Base-by-base conservation (phyloP, 345 rosid genomes). In the Lepidium sativum region DNA sequence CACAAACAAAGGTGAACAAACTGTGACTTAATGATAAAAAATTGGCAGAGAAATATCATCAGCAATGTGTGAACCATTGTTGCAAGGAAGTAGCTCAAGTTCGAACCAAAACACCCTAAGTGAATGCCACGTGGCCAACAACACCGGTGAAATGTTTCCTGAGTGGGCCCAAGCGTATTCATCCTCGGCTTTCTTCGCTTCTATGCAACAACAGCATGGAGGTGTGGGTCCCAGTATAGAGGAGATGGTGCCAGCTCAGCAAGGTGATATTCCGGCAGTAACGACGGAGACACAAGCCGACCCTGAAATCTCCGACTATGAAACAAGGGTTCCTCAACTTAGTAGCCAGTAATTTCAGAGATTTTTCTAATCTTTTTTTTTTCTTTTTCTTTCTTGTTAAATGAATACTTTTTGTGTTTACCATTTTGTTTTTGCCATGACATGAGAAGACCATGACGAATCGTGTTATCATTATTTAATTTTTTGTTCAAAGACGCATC, bases 121-220 rank as follows among this genome's bases (percentile, higher is more conserved):
- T 20, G 83, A 86, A 32, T 81, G 81, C 9, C 82, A 78, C 31
- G 76, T 79, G 5, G 9, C 78, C 1, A 80, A 76, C 52, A 78
- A 72, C 5, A 71, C 25, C 0, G 75, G 75, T 1, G 76, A 72
- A 25, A 41, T 72, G 76, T 76, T 80, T 14, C 45, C 84, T 6
- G 68, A 74, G 0, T 82, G 87, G 90, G 60, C 83, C 14, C 80
- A 74, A 34, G 49, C 74, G 4, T 78, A 67, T 53, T 69, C 83
- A 72, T 23, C 74, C 32, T 75, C 83, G 21, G 47, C 74, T 13
- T 68, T 73, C 32, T 82, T 78, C 61, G 55, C 81, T 49, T 80
- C 80, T 55, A 72, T 72, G 67, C 69, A 72, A 49, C 79, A 65
- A 39, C 72, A 72, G 67, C 67, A 35, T 72, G 77, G 62, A 51